A percentile compares a stretch with the other conserved stretches of the same genome.
These are phyloP conservation scores for Fagopyrum tataricum DNA, from an alignment of 148 eudicot genomes.

Conservation along the genomic window DNA sequence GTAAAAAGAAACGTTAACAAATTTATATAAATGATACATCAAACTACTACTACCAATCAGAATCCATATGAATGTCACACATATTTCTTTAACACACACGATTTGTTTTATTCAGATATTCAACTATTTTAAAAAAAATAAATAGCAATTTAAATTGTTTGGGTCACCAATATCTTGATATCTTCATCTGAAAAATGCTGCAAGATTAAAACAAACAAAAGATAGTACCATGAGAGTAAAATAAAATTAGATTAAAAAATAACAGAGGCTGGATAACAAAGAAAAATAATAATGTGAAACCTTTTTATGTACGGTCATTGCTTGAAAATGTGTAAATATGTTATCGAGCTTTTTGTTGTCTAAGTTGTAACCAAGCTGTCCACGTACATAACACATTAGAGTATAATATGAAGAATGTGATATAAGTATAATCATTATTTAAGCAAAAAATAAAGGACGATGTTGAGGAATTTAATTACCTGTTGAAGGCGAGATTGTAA, in stretches of 20 bases:
- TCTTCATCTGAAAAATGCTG: not conserved
- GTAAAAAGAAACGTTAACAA: no score
- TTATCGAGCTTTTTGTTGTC: not conserved
- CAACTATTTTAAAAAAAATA: no score
- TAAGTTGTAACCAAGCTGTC: conserved; percentile 9
- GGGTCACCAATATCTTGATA: not conserved
- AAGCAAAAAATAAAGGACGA: not conserved
- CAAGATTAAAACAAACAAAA: not conserved
- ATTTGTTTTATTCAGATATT: no score
- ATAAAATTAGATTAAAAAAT: not conserved
- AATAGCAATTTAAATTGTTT: not conserved
- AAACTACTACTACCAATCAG: no score
- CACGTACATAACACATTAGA: not conserved
- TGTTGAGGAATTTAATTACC: not conserved
- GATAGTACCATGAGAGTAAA: not conserved
- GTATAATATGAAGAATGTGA: no score
- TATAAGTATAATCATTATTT: no score
- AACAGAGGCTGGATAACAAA: not conserved
- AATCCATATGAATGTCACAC: no score
- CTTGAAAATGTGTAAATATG: conserved; percentile 1
- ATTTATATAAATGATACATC: no score
- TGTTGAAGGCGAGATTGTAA: not conserved
- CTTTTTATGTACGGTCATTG: conserved; percentile 2
- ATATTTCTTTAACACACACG: no score
- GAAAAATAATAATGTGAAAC: not conserved